Percentiles rank a stretch among this genome's conserved stretches.
phyloP scores from a whole-genome alignment of 441 rosid species.

The Corymbia calophylla region DNA sequence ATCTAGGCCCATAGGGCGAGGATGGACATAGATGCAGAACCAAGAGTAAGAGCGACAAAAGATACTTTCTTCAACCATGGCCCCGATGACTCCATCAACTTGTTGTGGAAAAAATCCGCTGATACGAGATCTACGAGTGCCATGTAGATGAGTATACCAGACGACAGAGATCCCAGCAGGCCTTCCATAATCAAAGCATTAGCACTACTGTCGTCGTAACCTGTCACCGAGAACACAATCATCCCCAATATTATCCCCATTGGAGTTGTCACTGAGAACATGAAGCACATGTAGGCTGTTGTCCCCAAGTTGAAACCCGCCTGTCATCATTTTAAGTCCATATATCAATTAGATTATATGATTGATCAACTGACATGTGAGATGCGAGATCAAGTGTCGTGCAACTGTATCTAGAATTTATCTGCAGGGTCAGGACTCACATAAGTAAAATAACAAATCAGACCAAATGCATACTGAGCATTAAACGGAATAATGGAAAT shows the following conservation, averaged over 20 bases:
- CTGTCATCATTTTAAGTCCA: slow-evolving; percentile 24
- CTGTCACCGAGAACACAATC: slow-evolving; percentile 63
- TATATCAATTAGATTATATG: background rate
- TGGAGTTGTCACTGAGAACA: slow-evolving; percentile 91
- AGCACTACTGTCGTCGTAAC: slow-evolving; percentile 70
- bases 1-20: slow-evolving; percentile 89
- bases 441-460: background rate
- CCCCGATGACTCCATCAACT: slow-evolving; percentile 48
- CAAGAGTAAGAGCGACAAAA: slow-evolving; percentile 52
- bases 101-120: slow-evolving; percentile 82
- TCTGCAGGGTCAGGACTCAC: background rate
- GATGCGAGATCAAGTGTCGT: background rate
- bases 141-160: slow-evolving; percentile 89
- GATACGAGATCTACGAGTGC: slow-evolving; percentile 92
- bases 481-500: background rate
- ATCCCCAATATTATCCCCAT: slow-evolving; percentile 79
- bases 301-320: slow-evolving; percentile 74
- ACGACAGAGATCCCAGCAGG: slow-evolving; percentile 64
- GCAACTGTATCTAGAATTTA: background rate
- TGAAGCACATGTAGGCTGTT: slow-evolving; percentile 71
- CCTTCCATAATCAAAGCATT: slow-evolving; percentile 86
- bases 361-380: background rate
- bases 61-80: slow-evolving; percentile 63
- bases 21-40: slow-evolving; percentile 81
- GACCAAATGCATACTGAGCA: background rate